Base-by-base conservation (phyloP, 2,329 filamentous ascomycete species). In the Fusarium tupiense region DNA sequence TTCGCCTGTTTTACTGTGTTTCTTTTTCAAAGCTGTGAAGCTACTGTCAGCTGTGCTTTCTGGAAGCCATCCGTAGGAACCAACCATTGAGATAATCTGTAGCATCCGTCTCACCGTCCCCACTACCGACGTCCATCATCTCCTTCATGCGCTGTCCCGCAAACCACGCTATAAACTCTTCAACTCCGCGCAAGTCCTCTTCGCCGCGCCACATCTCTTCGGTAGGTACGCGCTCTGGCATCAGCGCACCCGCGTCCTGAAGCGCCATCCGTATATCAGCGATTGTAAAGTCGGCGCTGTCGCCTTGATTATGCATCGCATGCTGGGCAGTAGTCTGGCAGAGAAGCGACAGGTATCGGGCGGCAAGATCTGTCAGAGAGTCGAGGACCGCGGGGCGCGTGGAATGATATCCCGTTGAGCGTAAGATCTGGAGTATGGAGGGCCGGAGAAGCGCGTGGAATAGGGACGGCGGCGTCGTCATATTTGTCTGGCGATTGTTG, bases 1-100 rank as follows among this genome's bases (percentile, higher is more conserved):
- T 78, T 97, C 94, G 71, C 93, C 94, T 2, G 93, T 93, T 77
- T 96, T 97, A 84, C 92, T 95, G 82, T 97, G 94, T 80, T 97
- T 98, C 84, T 95, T 96, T 83, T 97, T 98, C 47, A 98, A 85
- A 9, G 91, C 93, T 93, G 74, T 4, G 52, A 38, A 68, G 49
- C 60, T 46, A 92, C 31, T 38, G 85, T 86, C 86, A 69, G 47
- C 69, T 20, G n/a, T 22, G 11, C 46, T 38, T 40, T 16, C n/a
- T 22, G 16, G 19, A 33, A 17, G 19, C 19, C 40, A 22, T 24
- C 20, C 8, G 20, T 24, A 10, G 33, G 37, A 46, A 67, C 87
- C 79, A 75, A 92, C 91, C 88, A 64, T 88, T 90, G 24, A 95
- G 80, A 79, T 93, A 95, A 80, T 95, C 92, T 29, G 90, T 91